Base-by-base conservation (phyloP, 495 filamentous ascomycete genomes). In the Talaromyces trachyspermus region DNA sequence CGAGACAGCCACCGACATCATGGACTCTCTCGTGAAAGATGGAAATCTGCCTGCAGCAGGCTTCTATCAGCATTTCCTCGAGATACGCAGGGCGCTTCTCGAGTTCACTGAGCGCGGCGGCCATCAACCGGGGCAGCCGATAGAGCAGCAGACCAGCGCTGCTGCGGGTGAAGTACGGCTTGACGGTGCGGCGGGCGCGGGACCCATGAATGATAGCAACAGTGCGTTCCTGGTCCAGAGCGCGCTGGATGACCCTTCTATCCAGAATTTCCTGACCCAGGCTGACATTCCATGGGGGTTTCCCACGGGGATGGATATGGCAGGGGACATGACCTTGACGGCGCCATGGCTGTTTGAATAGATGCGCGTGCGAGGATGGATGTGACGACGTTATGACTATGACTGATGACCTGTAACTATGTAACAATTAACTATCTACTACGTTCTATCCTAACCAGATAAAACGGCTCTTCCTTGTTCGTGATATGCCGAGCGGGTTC, bases 1-100 rank as follows among this genome's bases (percentile, higher is more conserved):
- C 18, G 50, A 58, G n/a, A 59, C 53, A 3, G 42, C 54, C 22
- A 50, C 53, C 11, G 55, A 51, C 37, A 56, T 62, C 9, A 51
- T 62, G 32, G 44, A 46, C 5, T 49, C 52, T 10, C 50, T 62
- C 49, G 52, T 51, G 18, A 47, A 57, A 23, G 54, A 59, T 24
- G 59, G 59, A 3, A 62, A 62, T 41, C 49, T 62, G n/a, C 56
- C 59, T 48, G 45, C 45, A 12, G 45, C 45, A 9, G 45, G 45
- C 17, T 48, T 48, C 19, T 26, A 48, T 7, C 15, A 30, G 19
- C 45, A 48, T 27, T 48, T 37, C 29, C 19, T 48, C 11, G 45
- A 48, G 3, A 48, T 48, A 12, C 45, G 45, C n/a, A 48, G 38
- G 30, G 24, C n/a, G 15, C 15, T 44, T n/a, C 25, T 44, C 14